Evolutionary conservation across 805 yeast genomes (phyloP).

Genomic region (Scheffersomyces amazonensis): DNA sequence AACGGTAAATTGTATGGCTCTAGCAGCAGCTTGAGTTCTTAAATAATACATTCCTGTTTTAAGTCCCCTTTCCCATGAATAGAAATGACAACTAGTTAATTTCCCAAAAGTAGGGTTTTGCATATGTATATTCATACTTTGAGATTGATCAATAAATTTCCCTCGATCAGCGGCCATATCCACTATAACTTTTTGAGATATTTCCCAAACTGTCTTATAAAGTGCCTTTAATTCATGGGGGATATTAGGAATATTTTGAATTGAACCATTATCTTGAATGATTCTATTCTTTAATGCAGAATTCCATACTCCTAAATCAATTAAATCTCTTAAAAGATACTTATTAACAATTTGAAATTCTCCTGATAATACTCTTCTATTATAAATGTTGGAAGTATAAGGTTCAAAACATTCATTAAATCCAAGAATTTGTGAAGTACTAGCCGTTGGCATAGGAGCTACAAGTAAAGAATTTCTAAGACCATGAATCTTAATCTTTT

Average conservation of each 20-base stretch:
- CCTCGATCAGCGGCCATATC: slow-evolving; percentile 84
- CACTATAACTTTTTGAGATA: slow-evolving; percentile 78
- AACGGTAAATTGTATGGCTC: slow-evolving; percentile 37
- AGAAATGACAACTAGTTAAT: slow-evolving; percentile 44
- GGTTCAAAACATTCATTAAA: slow-evolving; percentile 97
- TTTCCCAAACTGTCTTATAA: slow-evolving; percentile 97
- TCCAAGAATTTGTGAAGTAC: slow-evolving; percentile 93
- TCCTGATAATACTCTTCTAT: slow-evolving; percentile 88
- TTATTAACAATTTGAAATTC: slow-evolving; percentile 92
- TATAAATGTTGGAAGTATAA: slow-evolving; percentile 86
- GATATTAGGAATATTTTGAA: slow-evolving; percentile 69
- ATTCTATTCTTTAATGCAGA: slow-evolving; percentile 74
- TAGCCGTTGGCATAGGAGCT: slow-evolving; percentile 98
- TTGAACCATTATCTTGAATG: slow-evolving; percentile 77
- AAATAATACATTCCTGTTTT: slow-evolving; percentile 40
- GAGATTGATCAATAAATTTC: slow-evolving; percentile 58
- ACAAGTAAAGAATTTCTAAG: slow-evolving; percentile 82
- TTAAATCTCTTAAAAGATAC: slow-evolving; percentile 77
- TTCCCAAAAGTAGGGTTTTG: slow-evolving; percentile 35
- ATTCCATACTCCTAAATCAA: slow-evolving; percentile 81
- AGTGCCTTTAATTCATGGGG: slow-evolving; percentile 73
- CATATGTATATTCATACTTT: slow-evolving; percentile 43
- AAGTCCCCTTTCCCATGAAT: slow-evolving; percentile 36
- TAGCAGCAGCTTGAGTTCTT: slow-evolving; percentile 36
- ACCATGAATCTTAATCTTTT: slow-evolving; percentile 59